Evolutionary conservation across 2,329 filamentous ascomycete species (phyloP).

Genomic region (Pyrenochaeta sp.): DNA sequence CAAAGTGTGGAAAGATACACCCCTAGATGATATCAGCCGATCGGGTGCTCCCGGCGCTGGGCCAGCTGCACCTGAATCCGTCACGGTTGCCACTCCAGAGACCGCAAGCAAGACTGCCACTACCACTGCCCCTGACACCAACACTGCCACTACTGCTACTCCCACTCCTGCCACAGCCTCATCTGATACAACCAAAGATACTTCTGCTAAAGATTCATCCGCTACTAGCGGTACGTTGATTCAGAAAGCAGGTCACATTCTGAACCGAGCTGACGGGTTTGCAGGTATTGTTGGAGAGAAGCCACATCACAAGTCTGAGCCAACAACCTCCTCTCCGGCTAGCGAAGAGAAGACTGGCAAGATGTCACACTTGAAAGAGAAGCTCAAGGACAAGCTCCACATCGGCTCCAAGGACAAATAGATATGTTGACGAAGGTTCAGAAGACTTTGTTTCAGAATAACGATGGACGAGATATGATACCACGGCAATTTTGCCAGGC

Average conservation of each 20-base stretch:
- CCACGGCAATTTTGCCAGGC: conserved; percentile 21
- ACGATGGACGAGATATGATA: conserved; percentile 30
- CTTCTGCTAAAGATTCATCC: no score
- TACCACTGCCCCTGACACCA: conserved; percentile 12
- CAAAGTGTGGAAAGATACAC: conserved; percentile 38
- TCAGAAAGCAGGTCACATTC: conserved; percentile 15
- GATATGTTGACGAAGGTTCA: background rate
- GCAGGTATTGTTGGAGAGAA: conserved; percentile 63
- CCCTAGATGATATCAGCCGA: conserved; percentile 33
- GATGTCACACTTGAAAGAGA: conserved; percentile 62
- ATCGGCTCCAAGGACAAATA: conserved; percentile 48
- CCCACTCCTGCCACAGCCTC: conserved; percentile 18
- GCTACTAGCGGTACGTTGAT: conserved; percentile 49
- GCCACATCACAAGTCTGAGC: conserved; percentile 52
- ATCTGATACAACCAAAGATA: no score
- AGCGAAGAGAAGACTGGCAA: conserved; percentile 49
- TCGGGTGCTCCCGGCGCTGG: conserved; percentile 31
- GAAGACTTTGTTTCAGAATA: conserved; percentile 1
- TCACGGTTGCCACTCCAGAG: conserved; percentile 10
- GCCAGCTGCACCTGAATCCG: conserved; percentile 19
- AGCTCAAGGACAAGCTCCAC: conserved; percentile 75
- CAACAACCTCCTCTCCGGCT: conserved; percentile 22
- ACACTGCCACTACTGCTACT: conserved; percentile 21
- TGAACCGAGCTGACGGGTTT: conserved; percentile 44
- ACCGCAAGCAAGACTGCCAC: conserved; percentile 9